A percentile compares a stretch with the other conserved stretches of the same genome.
phyloP scores from a whole-genome alignment of 2,329 filamentous ascomycete species.

The Aspergillus sp. region DNA sequence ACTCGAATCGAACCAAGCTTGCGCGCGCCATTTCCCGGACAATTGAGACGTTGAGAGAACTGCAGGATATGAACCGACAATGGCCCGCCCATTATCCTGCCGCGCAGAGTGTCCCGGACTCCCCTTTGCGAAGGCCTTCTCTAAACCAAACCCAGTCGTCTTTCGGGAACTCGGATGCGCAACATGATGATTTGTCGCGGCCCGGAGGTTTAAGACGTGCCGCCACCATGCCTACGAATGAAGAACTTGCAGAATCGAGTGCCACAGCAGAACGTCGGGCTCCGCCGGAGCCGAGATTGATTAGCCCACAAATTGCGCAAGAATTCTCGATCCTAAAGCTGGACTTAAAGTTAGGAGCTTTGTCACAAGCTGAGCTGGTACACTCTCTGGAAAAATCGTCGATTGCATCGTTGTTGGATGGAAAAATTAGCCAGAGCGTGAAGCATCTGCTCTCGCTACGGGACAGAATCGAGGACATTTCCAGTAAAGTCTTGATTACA shows the following conservation, averaged over 20 bases:
- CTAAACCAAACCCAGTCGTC: constrained; percentile 39
- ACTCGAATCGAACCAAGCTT: constrained; percentile 84
- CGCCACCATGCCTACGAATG: constrained; percentile 67
- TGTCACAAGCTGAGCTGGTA: constrained; percentile 86
- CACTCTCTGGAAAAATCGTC: constrained; percentile 92
- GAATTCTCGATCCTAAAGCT: constrained; percentile 96
- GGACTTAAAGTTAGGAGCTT: constrained; percentile 82
- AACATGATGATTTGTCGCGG: constrained; percentile 36
- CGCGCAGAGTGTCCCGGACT: constrained; percentile 28
- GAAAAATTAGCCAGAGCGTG: constrained; percentile 90
- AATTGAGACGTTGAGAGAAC: constrained; percentile 75
- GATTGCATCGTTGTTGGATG: constrained; percentile 85
- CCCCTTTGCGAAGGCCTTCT: constrained; percentile 34
- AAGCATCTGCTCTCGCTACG: constrained; percentile 83
- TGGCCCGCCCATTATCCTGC: constrained; percentile 97
- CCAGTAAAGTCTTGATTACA: constrained; percentile 93
- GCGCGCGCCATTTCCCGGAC: constrained; percentile 83
- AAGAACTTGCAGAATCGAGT: constrained; percentile 69
- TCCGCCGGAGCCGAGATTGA: constrained; percentile 72
- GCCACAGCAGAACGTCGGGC: constrained; percentile 63
- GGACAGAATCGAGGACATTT: constrained; percentile 94
- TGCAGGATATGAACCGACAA: constrained; percentile 84
- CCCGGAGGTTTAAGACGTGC: constrained; percentile 65
- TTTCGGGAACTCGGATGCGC: constrained; percentile 24
- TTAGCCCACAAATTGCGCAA: constrained; percentile 88